These are phyloP conservation scores for Neurospora sp. DNA, from an alignment of 495 filamentous ascomycete species.

Conservation along the genomic window DNA sequence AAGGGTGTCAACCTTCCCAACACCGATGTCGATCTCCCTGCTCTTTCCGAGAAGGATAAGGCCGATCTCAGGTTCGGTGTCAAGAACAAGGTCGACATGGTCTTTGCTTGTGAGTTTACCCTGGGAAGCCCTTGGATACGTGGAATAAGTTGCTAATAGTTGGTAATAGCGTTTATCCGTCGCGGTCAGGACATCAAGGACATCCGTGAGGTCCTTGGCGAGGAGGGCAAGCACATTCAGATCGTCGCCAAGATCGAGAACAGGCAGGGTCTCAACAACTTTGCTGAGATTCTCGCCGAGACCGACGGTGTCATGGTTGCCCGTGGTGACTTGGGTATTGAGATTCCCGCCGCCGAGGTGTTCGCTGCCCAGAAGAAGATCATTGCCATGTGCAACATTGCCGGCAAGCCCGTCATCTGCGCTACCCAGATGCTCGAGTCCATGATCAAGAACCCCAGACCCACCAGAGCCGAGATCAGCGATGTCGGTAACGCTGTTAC, in stretches of 20 bases:
- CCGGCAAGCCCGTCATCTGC: constrained; percentile 96
- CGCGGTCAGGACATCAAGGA: constrained; percentile 80
- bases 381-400: constrained; percentile 99
- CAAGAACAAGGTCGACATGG: constrained; percentile 96
- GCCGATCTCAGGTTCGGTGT: constrained; percentile 88
- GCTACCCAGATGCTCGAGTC: constrained; percentile 75
- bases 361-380: constrained; percentile 99
- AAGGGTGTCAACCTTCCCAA: constrained; percentile 99
- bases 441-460: constrained; percentile 99
- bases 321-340: constrained; percentile 95
- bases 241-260: constrained; percentile 99
- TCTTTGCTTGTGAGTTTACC: constrained; percentile 61
- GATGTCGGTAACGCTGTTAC: constrained; percentile 97
- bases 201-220: constrained; percentile 84
- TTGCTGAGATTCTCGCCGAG: constrained; percentile 89
- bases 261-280: constrained; percentile 96
- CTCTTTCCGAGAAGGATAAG: constrained; percentile 98
- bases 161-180: constrained; percentile 66
- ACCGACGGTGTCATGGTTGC: constrained; percentile 99
- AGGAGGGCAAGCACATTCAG: constrained; percentile 93
- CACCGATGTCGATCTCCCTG: constrained; percentile 95
- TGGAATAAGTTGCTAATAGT: background rate
- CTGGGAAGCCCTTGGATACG: background rate
- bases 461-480: constrained; percentile 93
- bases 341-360: constrained; percentile 96